Conservation (phyloP, 1,139 yeast species). For the Geotrichum restrictum region DNA sequence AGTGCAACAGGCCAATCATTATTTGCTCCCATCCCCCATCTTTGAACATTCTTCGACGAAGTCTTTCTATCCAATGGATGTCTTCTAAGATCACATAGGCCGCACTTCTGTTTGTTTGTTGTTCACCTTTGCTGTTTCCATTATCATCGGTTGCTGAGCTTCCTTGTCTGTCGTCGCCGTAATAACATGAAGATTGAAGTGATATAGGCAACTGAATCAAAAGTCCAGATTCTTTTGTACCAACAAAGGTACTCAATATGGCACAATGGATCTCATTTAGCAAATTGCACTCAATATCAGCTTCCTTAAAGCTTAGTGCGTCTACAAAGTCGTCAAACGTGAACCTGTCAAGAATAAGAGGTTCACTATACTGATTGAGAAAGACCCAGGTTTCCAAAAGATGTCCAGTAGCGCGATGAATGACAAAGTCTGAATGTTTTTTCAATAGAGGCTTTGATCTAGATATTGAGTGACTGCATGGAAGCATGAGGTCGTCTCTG, state of each 20-base stretch:
- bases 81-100: conserved; percentile 58
- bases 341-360: conserved; percentile 64
- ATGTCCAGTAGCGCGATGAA: conserved; percentile 27
- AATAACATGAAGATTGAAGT: too few species aligned
- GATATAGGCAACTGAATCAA: conserved; percentile 47
- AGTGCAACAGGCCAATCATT: conserved; percentile 60
- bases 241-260: conserved; percentile 35
- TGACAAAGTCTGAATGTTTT: conserved; percentile 11
- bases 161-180: conserved; percentile 29
- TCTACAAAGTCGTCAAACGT: conserved; percentile 75
- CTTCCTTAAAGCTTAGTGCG: conserved; percentile 50
- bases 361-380: conserved; percentile 63
- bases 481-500: conserved; percentile 29
- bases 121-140: conserved; percentile 24
- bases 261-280: conserved; percentile 73
- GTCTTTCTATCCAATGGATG: conserved; percentile 70
- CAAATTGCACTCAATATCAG: conserved; percentile 50
- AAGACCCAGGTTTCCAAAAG: conserved; percentile 68
- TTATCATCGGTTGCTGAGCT: conserved; percentile 13
- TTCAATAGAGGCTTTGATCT: conserved; percentile 17
- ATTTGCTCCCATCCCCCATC: conserved; percentile 86
- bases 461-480: conserved; percentile 20
- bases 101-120: conserved; percentile 47
- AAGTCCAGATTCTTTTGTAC: conserved; percentile 31
- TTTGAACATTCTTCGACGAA: conserved; percentile 67